Evolutionary conservation across 768 basidiomycete species (phyloP).

Genomic region (Boletus rubescentipes): DNA sequence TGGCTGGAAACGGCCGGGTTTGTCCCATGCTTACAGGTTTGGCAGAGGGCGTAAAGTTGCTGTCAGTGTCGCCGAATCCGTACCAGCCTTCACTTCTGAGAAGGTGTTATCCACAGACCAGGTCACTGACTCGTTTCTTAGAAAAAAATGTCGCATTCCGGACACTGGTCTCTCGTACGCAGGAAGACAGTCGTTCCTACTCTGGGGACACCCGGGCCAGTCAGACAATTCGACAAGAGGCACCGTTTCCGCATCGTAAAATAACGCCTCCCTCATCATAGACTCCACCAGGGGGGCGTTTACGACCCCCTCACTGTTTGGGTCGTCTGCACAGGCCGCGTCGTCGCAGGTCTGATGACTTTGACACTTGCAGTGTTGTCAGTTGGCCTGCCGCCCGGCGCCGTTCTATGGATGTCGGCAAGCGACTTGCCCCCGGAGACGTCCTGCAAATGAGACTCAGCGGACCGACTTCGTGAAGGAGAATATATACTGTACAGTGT

Average conservation of each 20-base stretch:
- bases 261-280: not conserved
- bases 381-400: conserved; percentile 9
- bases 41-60: not conserved
- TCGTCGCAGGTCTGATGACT: not conserved
- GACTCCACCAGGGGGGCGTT: not conserved
- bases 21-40: not conserved
- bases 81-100: not conserved
- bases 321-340: conserved; percentile 4
- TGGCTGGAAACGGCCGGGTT: not conserved
- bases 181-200: too few relatives aligned
- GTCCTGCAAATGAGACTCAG: conserved; percentile 11
- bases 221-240: not conserved
- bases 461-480: not conserved
- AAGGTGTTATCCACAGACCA: not conserved
- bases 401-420: not conserved
- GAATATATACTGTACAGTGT: not conserved
- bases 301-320: not conserved
- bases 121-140: not conserved
- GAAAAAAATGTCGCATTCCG: not conserved
- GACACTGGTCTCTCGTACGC: too few relatives aligned
- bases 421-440: not conserved
- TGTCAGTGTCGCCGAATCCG: not conserved
- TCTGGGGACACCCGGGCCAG: not conserved
- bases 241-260: not conserved
- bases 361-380: not conserved